Percentiles rank a stretch among this genome's conserved stretches.
Conservation (phyloP, 2,329 filamentous ascomycete species). For the Intubia oerlemansii region DNA sequence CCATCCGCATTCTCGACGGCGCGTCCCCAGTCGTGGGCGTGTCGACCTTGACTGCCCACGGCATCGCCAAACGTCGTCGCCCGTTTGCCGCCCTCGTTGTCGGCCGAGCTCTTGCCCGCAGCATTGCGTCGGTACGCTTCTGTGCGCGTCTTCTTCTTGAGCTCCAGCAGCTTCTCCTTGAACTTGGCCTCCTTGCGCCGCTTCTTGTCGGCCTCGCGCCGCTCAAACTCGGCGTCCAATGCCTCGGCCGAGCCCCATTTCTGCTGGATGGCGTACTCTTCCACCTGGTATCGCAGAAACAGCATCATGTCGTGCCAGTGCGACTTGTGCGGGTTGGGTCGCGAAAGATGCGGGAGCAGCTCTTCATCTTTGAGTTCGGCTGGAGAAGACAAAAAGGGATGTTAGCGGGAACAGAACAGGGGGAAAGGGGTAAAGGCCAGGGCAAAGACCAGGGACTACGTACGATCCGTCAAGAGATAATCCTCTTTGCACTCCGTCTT, state of each 20-base stretch:
- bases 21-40: slow-evolving; percentile 76
- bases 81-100: slow-evolving; percentile 15
- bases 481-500: slow-evolving; percentile 95
- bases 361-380: slow-evolving; percentile 80
- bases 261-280: slow-evolving; percentile 71
- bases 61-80: slow-evolving; percentile 54
- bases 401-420: too few relatives aligned
- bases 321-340: slow-evolving; percentile 85
- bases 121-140: slow-evolving; percentile 68
- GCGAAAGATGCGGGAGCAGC: slow-evolving; percentile 67
- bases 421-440: too few relatives aligned
- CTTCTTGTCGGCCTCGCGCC: slow-evolving; percentile 60
- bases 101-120: slow-evolving; percentile 14
- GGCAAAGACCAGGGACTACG: too few relatives aligned
- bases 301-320: slow-evolving; percentile 99
- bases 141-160: slow-evolving; percentile 84
- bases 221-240: slow-evolving; percentile 73
- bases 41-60: slow-evolving; percentile 43
- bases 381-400: slow-evolving; percentile 14
- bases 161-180: slow-evolving; percentile 63
- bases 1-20: slow-evolving; percentile 49
- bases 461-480: slow-evolving; percentile 81
- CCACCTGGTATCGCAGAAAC: slow-evolving; percentile 80
- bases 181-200: slow-evolving; percentile 79
- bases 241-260: slow-evolving; percentile 85